Evolutionary conservation across 805 yeast species (phyloP), one percentile per base, ranked within the genome.

Genomic region (Wickerhamiella musiphila): DNA sequence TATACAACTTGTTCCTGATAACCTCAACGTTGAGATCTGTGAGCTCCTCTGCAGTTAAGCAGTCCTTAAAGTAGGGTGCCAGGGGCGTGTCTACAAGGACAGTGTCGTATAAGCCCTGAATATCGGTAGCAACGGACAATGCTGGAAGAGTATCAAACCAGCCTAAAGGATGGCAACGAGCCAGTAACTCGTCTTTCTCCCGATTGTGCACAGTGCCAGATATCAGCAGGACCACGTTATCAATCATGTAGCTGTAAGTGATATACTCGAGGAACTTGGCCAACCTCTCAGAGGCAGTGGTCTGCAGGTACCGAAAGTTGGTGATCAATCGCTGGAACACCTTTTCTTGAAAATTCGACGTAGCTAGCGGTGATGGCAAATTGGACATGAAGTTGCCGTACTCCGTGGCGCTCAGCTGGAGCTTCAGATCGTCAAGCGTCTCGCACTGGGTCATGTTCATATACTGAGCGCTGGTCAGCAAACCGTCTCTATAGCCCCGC

Each of bases 121-220:
- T 71, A 55, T 86, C 96, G 2, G 94, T 82, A 29, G 96, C 95
- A 31, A 86, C 90, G 11, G 90, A 70, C 36, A 90, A 65, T 0
- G 96, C 86, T 22, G 98, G 98, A 44, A 90, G 68, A 6, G 96
- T 86, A 46, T 90, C 98, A 49, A 90, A 90, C 94, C 95, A 84
- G 28, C 99, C 99, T 45, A 90, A 64, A 0, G 98, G 98, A 53
- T 90, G 93, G 53, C 94, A 83, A 52, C 94, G 73, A 37, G 73
- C 72, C 48, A 90, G 65, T 32, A 92, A 76, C 49, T 90, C 98
- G 26, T 71, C 58, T 49, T 79, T 73, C 56, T 92, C 94, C 48
- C 96, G 69, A 49, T 84, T 93, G 52, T 90, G 98, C 39, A 90
- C 69, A 0, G 98, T 83, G 15, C 99, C 99, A 1, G 95, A 84